These are phyloP conservation scores for Leccinum griseonigrum DNA, from an alignment of 1,284 basidiomycete species.

Conservation along the genomic window DNA sequence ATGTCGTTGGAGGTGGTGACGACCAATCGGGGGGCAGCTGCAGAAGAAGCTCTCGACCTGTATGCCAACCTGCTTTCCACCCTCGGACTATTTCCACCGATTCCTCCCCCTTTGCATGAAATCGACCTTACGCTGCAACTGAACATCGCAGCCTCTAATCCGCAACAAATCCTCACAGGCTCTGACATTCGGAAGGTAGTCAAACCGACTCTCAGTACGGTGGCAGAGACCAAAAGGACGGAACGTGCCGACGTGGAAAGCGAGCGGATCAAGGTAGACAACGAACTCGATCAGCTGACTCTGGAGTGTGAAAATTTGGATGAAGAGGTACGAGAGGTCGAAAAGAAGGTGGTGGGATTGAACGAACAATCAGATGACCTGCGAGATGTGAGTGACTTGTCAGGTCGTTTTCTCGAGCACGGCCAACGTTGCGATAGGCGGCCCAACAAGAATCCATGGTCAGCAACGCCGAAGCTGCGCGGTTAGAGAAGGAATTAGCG, in stretches of 20 bases:
- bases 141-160: slow-evolving; percentile 68
- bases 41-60: slow-evolving; percentile 74
- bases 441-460: slow-evolving; percentile 68
- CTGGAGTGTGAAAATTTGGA: slow-evolving; percentile 76
- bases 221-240: slow-evolving; percentile 67
- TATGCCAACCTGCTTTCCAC: slow-evolving; percentile 71
- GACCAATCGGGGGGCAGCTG: slow-evolving; percentile 70
- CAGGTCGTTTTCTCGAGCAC: background rate
- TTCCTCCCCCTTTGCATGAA: slow-evolving; percentile 63
- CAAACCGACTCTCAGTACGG: slow-evolving; percentile 65
- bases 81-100: slow-evolving; percentile 72
- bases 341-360: slow-evolving; percentile 63
- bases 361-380: slow-evolving; percentile 78
- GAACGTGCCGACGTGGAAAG: slow-evolving; percentile 70
- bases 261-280: slow-evolving; percentile 72
- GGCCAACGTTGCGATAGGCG: slow-evolving; percentile 43
- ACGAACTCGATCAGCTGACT: slow-evolving; percentile 74
- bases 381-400: slow-evolving; percentile 58
- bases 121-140: slow-evolving; percentile 73
- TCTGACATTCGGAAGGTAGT: slow-evolving; percentile 65
- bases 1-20: slow-evolving; percentile 78
- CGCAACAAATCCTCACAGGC: slow-evolving; percentile 61
- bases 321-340: slow-evolving; percentile 65
- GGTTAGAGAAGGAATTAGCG: slow-evolving; percentile 65
- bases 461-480: slow-evolving; percentile 57